Evolutionary conservation across 2,329 filamentous ascomycete species (phyloP), one percentile per base, ranked within the genome.

Genomic region (Stagonosporopsis vannaccii): DNA sequence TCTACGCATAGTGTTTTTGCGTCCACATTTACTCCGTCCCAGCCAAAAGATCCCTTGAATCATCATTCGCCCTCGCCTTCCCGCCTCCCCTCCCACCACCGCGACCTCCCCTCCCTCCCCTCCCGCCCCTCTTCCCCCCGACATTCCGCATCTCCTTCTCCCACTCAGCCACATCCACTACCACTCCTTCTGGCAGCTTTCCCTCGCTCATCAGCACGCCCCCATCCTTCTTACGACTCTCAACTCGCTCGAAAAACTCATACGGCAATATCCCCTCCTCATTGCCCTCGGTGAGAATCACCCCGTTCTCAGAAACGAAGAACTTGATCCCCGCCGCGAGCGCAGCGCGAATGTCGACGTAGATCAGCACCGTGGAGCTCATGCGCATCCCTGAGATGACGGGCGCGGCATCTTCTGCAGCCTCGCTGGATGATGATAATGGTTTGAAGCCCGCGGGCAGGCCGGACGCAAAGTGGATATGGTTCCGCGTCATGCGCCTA

Each of bases 391-490:
- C 92, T 35, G 88, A 92, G 22, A 94, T 84, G 2, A 93, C 90
- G 0, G 73, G 73, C n/a, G 67, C 65, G 1, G 68, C 62, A n/a
- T 65, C 65, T 63, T 68, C 59, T 30, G 56, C 63, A 19, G 67
- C 56, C 8, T 57, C 63, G 48, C 72, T 72, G 48, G 56, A 44
- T 3, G 50, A 28, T 0, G 59, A 23, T 36, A 67, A 51, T 4
- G 59, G 30, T 28, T 63, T 72, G 65, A 81, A 80, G 0, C 77
- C 78, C 4, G 68, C 67, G 4, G 90, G 87, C 12, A 93, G 79
- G 0, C 91, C 92, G 6, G 87, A 86, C 2, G 91, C 90, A 72
- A 95, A 97, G 77, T 99, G 95, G 25, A 98, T 89, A 70, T 98
- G 94, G 61, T 90, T 96, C 50, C 95, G 79, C 0, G 81, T 82